These are phyloP conservation scores for Lupinus albus DNA, from an alignment of 306 rosid genomes.

Conservation along the genomic window DNA sequence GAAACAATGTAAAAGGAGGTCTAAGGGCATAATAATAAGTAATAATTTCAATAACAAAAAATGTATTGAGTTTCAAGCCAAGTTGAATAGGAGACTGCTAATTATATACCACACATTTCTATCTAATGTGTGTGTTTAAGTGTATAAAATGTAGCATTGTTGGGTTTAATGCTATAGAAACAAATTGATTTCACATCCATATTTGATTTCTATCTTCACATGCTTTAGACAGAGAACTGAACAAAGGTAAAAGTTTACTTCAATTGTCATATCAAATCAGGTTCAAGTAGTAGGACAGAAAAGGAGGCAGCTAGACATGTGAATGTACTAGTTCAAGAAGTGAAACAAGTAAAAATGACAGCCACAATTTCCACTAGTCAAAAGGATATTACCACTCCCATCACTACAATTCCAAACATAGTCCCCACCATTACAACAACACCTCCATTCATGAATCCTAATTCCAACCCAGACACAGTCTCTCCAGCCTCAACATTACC, in stretches of 20 bases:
- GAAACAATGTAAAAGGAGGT: conserved; percentile 12
- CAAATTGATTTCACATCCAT: conserved; percentile 29
- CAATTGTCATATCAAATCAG: conserved; percentile 53
- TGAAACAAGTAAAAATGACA: conserved; percentile 40
- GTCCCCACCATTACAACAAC: conserved; percentile 48
- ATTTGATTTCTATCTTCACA: conserved; percentile 34
- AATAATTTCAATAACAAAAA: no score
- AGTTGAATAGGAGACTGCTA: neutral
- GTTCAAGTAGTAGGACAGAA: conserved; percentile 54
- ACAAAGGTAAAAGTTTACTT: conserved; percentile 48
- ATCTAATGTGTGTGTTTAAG: no score
- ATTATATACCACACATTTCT: neutral
- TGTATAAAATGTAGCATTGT: neutral
- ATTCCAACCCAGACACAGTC: conserved; percentile 63
- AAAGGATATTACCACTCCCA: conserved; percentile 79
- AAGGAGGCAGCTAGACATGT: conserved; percentile 34
- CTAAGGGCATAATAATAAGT: conserved; percentile 28
- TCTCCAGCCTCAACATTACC: conserved; percentile 61
- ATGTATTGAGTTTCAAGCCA: no score
- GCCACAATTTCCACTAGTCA: conserved; percentile 48
- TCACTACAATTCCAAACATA: conserved; percentile 69
- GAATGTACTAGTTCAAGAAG: conserved; percentile 45
- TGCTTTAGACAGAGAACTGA: conserved; percentile 39
- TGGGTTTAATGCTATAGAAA: conserved; percentile 3
- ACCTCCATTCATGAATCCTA: conserved; percentile 60